Base-by-base conservation (phyloP, 169 alveolate genomes). In the Neospora caninum region DNA sequence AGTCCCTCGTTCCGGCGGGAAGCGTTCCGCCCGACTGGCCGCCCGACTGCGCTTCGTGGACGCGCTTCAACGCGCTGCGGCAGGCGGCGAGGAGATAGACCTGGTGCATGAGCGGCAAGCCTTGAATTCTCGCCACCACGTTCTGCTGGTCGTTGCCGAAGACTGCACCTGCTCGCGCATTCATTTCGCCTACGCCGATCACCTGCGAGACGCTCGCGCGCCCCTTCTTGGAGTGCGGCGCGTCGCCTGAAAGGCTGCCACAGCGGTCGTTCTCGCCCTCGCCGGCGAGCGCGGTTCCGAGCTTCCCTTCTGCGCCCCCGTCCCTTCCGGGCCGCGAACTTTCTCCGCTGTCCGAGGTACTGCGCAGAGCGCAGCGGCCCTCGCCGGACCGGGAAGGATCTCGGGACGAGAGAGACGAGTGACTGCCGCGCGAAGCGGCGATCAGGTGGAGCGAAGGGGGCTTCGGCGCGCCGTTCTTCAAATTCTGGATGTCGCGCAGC, bases 21-120 rank as follows among this genome's bases (percentile, higher is more conserved):
- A n/a, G 70, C 70, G 70, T 18, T 16, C 16, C 70, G 70, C 25
- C 70, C 25, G 70, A 16, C 31, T 16, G 25, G n/a, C n/a, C n/a
- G n/a, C n/a, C n/a, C n/a, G n/a, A n/a, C n/a, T n/a, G 86, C 41
- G 69, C 38, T 69, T 82, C 69, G 42, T 82, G 31, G 41, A 82
- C 67, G 38, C 89, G 54, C 27, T 87, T 43, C 92, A 49, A 18
- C 18, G 92, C 92, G 45, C 80, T 49, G 4, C 92, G 92, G 41
- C 92, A 87, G 80, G 92, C 94, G 0, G 88, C 94, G 38, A 80
- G 78, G 73, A 91, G 91, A 34, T 80, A 80, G 41, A 91, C 88
- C 58, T 87, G 91, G 80, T 91, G 94, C 91, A 91, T 42, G 49
- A 91, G 88, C 22, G 94, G 94, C n/a, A 80, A 84, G 42, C 94